A percentile compares a stretch with the other conserved stretches of the same genome.
phyloP scores from a whole-genome alignment of 2,329 filamentous ascomycete genomes.

The Fusarium brevicatenulatum region DNA sequence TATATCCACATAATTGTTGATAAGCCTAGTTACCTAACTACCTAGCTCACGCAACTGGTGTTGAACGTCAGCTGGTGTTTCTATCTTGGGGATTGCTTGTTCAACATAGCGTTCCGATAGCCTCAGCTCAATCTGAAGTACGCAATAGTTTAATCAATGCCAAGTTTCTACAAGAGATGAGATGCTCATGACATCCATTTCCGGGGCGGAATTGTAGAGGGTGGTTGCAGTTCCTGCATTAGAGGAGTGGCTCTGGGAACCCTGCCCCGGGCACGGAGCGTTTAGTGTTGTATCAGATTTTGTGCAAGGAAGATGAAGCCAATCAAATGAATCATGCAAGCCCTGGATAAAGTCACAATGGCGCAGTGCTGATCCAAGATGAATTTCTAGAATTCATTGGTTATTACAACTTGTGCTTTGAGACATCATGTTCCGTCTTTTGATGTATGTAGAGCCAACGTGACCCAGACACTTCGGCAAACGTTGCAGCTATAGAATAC shows the following conservation, averaged over 20 bases:
- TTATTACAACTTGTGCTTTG: background rate
- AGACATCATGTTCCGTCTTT: background rate
- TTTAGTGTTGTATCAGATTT: slow-evolving; percentile 31
- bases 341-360: background rate
- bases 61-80: slow-evolving; percentile 14
- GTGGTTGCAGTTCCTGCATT: slow-evolving; percentile 42
- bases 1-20: slow-evolving; percentile 15
- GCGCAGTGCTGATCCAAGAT: slow-evolving; percentile 4
- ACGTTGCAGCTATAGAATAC: background rate
- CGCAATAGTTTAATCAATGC: slow-evolving; percentile 24
- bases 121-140: background rate
- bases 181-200: slow-evolving; percentile 16
- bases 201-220: background rate
- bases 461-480: background rate
- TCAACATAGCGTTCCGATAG: slow-evolving; percentile 9
- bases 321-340: slow-evolving; percentile 18
- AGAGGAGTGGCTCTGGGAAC: slow-evolving; percentile 18
- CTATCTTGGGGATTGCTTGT: slow-evolving; percentile 21
- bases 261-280: slow-evolving; percentile 1
- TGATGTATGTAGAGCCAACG: background rate
- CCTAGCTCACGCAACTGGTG: slow-evolving; percentile 20
- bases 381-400: slow-evolving; percentile 17
- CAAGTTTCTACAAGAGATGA: slow-evolving; percentile 22
- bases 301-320: slow-evolving; percentile 26
- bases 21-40: slow-evolving; percentile 25